These are phyloP conservation scores for Rubroshorea leprosula DNA, from an alignment of 345 rosid species.

Conservation along the genomic window DNA sequence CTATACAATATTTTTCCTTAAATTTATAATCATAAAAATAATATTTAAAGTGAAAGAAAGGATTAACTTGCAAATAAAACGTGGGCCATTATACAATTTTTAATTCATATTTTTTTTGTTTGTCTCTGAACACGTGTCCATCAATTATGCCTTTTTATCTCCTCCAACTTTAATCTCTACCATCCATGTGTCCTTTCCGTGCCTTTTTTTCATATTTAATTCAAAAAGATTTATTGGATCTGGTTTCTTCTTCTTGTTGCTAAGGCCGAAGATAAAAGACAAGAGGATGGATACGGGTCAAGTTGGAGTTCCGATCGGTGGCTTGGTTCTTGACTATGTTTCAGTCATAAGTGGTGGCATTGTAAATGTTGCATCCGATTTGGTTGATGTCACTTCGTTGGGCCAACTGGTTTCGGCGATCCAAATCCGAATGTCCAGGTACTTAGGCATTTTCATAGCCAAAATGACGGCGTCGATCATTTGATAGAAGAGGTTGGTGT, in stretches of 20 bases:
- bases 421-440: constrained; percentile 60
- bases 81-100: too few relatives aligned
- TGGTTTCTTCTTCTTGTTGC: constrained; percentile 79
- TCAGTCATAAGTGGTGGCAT: constrained; percentile 86
- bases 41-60: too few relatives aligned
- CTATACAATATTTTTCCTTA: too few relatives aligned
- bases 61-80: too few relatives aligned
- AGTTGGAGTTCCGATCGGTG: constrained; percentile 75
- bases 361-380: constrained; percentile 76
- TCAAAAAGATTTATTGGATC: too few relatives aligned
- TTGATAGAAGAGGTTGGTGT: constrained; percentile 83
- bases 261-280: constrained; percentile 62
- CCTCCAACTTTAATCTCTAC: too few relatives aligned
- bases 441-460: constrained; percentile 74
- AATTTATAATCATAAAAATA: too few relatives aligned
- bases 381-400: constrained; percentile 74
- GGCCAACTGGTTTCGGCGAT: constrained; percentile 99
- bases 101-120: too few relatives aligned
- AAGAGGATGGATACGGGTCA: constrained; percentile 68
- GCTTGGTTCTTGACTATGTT: constrained; percentile 58
- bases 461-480: constrained; percentile 74
- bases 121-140: too few relatives aligned
- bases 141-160: too few relatives aligned
- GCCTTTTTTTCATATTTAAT: too few relatives aligned
- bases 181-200: too few relatives aligned